Evolutionary conservation across 2,329 filamentous ascomycete species (phyloP), one percentile per base, ranked within the genome.

Genomic region (Byssochlamys sp.): DNA sequence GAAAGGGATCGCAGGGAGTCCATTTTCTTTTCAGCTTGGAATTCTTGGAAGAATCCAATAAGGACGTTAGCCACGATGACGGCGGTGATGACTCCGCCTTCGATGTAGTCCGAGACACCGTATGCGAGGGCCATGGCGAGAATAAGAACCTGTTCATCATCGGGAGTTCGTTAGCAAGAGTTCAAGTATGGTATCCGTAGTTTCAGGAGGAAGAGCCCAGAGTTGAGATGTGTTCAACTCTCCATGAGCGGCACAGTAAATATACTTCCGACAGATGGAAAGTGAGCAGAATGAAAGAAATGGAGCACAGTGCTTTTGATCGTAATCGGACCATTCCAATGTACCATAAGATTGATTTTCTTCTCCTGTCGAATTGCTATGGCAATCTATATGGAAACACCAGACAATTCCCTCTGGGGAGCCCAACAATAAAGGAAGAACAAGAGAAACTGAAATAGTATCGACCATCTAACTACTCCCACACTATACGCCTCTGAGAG

Each of bases 111-210:
- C 49, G 76, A 69, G 48, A 82, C 80, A 51, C 79, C 81, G 64
- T 79, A 81, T 61, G 78, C 80, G 52, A 81, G 76, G 59, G 83
- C 84, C 84, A 89, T 89, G 66, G 88, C 87, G 66, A 89, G 84
- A 63, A 90, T 78, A 64, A 91, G 84, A 61, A 89, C 86, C 86
- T 89, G 60, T 9, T 7, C 11, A 27, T 52, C 10, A 27, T 45
- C 11, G 11, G 28, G n/a, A 11, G 4, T 31, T 45, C 12, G n/a
- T 45, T 45, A 45, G 39, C 19, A 10, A 31, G 2, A 31, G 1
- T 31, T 31, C 29, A 31, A 31, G 29, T 9, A 31, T 31, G 29
- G 29, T 31, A 10, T 31, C 29, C 7, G 29, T 2, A 10, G 29
- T 31, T 19, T 31, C 29, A 31, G 29, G 29, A 29, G 11, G 29